These are phyloP conservation scores for Colletotrichum filicis DNA, from an alignment of 2,329 filamentous ascomycete genomes.

Conservation along the genomic window DNA sequence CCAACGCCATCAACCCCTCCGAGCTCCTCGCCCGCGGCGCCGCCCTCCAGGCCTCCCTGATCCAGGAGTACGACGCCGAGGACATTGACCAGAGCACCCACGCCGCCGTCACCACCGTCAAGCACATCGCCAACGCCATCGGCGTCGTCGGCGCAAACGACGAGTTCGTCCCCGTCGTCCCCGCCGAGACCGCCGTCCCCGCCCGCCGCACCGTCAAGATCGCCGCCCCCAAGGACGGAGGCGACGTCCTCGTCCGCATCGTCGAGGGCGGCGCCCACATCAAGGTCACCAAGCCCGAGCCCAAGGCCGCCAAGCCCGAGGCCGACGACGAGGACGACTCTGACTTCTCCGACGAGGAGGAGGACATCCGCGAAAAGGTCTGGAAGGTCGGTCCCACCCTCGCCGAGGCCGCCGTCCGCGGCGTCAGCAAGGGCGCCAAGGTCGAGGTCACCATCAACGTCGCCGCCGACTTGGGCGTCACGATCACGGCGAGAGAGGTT, in stretches of 20 bases:
- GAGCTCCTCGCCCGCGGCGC: constrained; percentile 91
- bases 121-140: constrained; percentile 88
- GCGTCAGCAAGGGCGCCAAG: constrained; percentile 87
- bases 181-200: constrained; percentile 88
- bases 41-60: constrained; percentile 92
- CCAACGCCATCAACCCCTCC: constrained; percentile 89
- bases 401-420: constrained; percentile 86
- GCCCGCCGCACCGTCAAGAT: constrained; percentile 88
- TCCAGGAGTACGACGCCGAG: constrained; percentile 92
- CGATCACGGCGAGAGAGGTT: constrained; percentile 85
- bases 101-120: constrained; percentile 92
- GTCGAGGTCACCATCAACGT: constrained; percentile 96
- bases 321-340: constrained; percentile 72
- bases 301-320: constrained; percentile 77
- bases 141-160: constrained; percentile 80
- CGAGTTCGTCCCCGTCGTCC: constrained; percentile 83
- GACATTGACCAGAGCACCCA: constrained; percentile 98
- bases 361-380: constrained; percentile 88
- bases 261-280: constrained; percentile 91
- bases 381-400: constrained; percentile 89
- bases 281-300: constrained; percentile 90
- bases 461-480: constrained; percentile 80
- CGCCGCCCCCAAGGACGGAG: constrained; percentile 79
- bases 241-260: constrained; percentile 88
- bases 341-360: constrained; percentile 77